phyloP scores from a whole-genome alignment of 1,284 basidiomycete species.

The Malassezia sympodialis region DNA sequence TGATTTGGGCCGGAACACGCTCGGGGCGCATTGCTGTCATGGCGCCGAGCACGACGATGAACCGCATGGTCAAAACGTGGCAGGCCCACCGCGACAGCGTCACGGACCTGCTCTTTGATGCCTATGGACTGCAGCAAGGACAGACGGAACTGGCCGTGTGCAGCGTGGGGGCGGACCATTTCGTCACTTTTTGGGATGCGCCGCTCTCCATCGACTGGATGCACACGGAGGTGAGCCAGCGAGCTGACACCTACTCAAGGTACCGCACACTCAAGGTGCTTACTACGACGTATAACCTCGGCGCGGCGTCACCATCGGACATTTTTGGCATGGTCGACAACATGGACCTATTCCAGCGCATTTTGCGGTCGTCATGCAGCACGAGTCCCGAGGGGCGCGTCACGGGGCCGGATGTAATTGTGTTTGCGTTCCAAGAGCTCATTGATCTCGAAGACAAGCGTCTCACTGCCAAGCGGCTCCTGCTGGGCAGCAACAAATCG shows the following conservation, averaged over 20 bases:
- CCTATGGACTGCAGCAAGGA: slow-evolving; percentile 21
- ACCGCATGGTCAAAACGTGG: slow-evolving; percentile 83
- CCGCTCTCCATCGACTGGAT: slow-evolving; percentile 74
- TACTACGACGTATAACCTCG: slow-evolving; percentile 87
- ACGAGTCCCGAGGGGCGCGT: neutral
- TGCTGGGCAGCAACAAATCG: slow-evolving; percentile 29
- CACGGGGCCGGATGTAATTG: slow-evolving; percentile 69
- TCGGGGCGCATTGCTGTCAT: slow-evolving; percentile 75
- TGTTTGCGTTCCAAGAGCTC: slow-evolving; percentile 89
- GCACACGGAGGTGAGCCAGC: slow-evolving; percentile 65
- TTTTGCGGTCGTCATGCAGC: slow-evolving; percentile 26
- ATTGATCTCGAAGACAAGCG: slow-evolving; percentile 85
- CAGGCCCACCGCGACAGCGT: slow-evolving; percentile 65
- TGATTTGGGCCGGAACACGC: slow-evolving; percentile 72
- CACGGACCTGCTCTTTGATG: slow-evolving; percentile 60
- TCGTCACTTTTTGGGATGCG: slow-evolving; percentile 78
- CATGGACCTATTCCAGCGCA: slow-evolving; percentile 27
- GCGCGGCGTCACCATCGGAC: slow-evolving; percentile 70
- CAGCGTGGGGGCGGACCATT: slow-evolving; percentile 67
- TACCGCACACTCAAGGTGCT: slow-evolving; percentile 69
- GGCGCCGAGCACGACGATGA: slow-evolving; percentile 56
- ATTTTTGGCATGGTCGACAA: slow-evolving; percentile 50
- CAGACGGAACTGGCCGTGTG: slow-evolving; percentile 58
- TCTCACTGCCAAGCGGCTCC: slow-evolving; percentile 59
- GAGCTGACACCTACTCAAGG: slow-evolving; percentile 66